Base-by-base conservation (phyloP, 345 rosid species). In the Dipteronia sinensis region DNA sequence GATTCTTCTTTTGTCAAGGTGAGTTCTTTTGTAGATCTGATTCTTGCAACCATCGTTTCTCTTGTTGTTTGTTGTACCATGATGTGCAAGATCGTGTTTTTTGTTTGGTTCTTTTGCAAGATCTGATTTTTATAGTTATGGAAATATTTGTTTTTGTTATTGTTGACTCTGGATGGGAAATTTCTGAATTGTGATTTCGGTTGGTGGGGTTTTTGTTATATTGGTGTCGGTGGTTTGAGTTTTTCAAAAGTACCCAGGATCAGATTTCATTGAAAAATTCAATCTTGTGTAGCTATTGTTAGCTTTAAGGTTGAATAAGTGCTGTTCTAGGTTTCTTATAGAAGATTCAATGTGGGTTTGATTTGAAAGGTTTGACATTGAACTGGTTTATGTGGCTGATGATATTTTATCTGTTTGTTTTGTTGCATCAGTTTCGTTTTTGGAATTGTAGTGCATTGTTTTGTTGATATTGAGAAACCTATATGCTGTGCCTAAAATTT, bases 11-110 rank as follows among this genome's bases (percentile, higher is more conserved):
- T 15, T 51, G 62, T 49, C 46, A 51, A 74, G 70, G 77, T 65
- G 34, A 74, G 71, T 74, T 49, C 70, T 74, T 64, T 64, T 17
- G 29, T 17, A 19, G 59, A 73, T 74, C 62, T 74, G 59, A 63
- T 64, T 74, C 20, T 12, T 58, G 2, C 20, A 58, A 25, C 11
- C n/a, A 20, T 34, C 17, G 4, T 56, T 56, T 38, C 29, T 38
- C 10, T n/a, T 55, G 27, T 31, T 55, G 61, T 29, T 25, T 27
- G 10, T 56, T 71, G 51, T 55, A 22, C 20, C 22, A 0, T 25
- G 70, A 47, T 64, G 23, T 74, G 16, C 7, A 64, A 74, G 61
- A 10, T 20, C 27, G 0, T 29, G 11, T 63, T 31, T 74, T 74
- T 63, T 47, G 49, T 67, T 64, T 72, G 29, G 5, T 34, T 3